These are phyloP conservation scores for Apostasia ramifera DNA, from an alignment of 106 monocot genomes.

Conservation along the genomic window DNA sequence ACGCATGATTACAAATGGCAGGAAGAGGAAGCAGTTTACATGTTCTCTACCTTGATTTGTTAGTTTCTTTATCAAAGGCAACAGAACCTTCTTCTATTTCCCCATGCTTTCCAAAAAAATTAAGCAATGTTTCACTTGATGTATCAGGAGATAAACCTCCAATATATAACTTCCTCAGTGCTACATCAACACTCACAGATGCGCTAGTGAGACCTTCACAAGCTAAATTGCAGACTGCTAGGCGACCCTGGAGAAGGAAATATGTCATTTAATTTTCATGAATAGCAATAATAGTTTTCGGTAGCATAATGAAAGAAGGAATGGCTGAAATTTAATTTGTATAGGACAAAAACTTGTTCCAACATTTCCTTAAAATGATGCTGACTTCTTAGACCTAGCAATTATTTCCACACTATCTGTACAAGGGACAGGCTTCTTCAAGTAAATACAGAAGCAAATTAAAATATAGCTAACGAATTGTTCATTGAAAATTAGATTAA, in stretches of 20 bases:
- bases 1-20: background rate
- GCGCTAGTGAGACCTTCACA: constrained; percentile 37
- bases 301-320: background rate
- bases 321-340: background rate
- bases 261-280: background rate
- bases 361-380: background rate
- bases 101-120: constrained; percentile 44
- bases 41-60: constrained; percentile 28
- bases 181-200: constrained; percentile 33
- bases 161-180: constrained; percentile 40
- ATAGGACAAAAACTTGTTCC: background rate
- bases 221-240: constrained; percentile 52
- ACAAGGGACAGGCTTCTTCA: too few species aligned
- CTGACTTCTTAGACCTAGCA: too few species aligned
- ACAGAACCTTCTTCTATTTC: constrained; percentile 64
- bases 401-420: too few species aligned
- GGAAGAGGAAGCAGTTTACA: background rate
- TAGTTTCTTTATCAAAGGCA: constrained; percentile 47
- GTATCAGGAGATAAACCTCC: constrained; percentile 47
- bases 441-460: too few species aligned
- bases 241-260: constrained; percentile 26
- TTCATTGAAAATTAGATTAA: too few species aligned
- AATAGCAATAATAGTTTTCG: too few species aligned
- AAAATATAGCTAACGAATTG: too few species aligned
- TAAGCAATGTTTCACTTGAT: constrained; percentile 40